Evolutionary conservation across 2,329 filamentous ascomycete genomes (phyloP).

Genomic region (Penicillium sp.): DNA sequence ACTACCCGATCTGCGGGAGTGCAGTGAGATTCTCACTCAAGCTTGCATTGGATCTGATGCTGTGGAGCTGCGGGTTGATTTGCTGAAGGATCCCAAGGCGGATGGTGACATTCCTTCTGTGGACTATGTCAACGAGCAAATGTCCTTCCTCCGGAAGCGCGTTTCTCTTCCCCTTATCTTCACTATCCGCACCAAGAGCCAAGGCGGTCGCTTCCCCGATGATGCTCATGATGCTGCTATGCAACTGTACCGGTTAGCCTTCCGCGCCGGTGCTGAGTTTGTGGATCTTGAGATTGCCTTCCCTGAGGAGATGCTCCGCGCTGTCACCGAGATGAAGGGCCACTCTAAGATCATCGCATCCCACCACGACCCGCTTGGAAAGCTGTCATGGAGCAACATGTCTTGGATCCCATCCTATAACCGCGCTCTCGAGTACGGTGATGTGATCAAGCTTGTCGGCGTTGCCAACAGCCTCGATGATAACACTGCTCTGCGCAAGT

Average conservation of each 20-base stretch:
- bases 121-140: constrained; percentile 78
- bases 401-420: constrained; percentile 92
- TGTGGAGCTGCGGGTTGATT: constrained; percentile 89
- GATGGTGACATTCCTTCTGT: constrained; percentile 59
- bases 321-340: constrained; percentile 67
- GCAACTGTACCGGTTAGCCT: constrained; percentile 72
- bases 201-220: constrained; percentile 88
- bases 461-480: constrained; percentile 74
- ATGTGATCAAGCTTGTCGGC: constrained; percentile 92
- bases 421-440: constrained; percentile 81
- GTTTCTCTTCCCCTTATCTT: constrained; percentile 83
- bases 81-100: constrained; percentile 71
- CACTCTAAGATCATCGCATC: constrained; percentile 87
- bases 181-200: constrained; percentile 79
- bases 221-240: constrained; percentile 68
- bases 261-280: constrained; percentile 86
- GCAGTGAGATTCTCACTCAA: constrained; percentile 64
- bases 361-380: constrained; percentile 81
- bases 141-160: constrained; percentile 72
- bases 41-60: constrained; percentile 86
- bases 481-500: constrained; percentile 80
- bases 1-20: constrained; percentile 68
- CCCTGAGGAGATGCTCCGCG: constrained; percentile 71
- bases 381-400: constrained; percentile 85
- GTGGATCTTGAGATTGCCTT: constrained; percentile 90